Evolutionary conservation across 129 eudicot genomes (phyloP).

Genomic region (Chrysanthemum seticuspe): DNA sequence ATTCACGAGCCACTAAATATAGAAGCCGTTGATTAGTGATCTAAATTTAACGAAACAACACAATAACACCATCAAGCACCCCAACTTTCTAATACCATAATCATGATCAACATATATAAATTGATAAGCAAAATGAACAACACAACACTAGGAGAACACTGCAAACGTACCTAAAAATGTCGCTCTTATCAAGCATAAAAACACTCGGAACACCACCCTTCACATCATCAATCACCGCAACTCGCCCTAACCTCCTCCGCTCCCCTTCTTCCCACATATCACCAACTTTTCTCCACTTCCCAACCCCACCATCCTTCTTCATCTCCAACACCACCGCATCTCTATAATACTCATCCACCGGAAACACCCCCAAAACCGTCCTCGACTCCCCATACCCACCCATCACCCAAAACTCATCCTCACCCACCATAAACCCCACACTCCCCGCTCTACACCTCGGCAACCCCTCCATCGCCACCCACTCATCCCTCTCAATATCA

Average conservation of each 20-base stretch:
- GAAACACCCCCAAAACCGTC: constrained; percentile 88
- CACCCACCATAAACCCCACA: constrained; percentile 70
- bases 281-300: constrained; percentile 82
- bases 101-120: neutral
- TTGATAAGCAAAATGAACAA: constrained; percentile 1
- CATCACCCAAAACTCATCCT: constrained; percentile 88
- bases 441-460: constrained; percentile 90
- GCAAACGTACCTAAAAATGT: constrained; percentile 68
- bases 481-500: constrained; percentile 65
- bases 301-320: constrained; percentile 49
- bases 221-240: constrained; percentile 60
- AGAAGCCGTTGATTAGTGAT: neutral
- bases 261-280: constrained; percentile 97
- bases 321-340: constrained; percentile 85
- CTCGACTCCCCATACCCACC: constrained; percentile 95
- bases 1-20: neutral
- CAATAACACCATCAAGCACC: neutral
- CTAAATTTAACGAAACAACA: neutral
- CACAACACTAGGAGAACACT: neutral
- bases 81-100: neutral
- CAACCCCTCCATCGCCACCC: constrained; percentile 74
- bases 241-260: constrained; percentile 64
- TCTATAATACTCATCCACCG: constrained; percentile 82
- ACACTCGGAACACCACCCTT: constrained; percentile 48
- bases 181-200: constrained; percentile 78